Conservation (phyloP, 306 rosid species). For the Canavalia ensiformis region DNA sequence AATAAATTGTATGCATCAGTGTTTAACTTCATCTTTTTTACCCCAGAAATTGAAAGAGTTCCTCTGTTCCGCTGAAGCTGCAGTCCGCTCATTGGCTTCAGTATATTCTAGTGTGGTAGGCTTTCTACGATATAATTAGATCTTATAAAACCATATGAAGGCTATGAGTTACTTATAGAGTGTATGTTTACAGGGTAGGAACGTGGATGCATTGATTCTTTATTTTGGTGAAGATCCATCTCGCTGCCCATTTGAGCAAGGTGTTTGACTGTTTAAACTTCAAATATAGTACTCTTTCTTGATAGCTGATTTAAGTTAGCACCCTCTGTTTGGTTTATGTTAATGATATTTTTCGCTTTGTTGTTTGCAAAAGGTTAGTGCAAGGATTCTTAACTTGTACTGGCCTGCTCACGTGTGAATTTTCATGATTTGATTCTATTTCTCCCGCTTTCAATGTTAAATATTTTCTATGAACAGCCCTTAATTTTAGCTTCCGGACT, state of each 20-base stretch:
- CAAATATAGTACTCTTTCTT: conserved; percentile 32
- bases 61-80: conserved; percentile 86
- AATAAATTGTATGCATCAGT: background rate
- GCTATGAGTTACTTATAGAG: conserved; percentile 42
- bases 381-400: conserved; percentile 24
- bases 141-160: conserved; percentile 23
- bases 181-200: conserved; percentile 76
- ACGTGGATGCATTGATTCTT: conserved; percentile 82
- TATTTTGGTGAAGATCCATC: conserved; percentile 97
- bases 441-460: background rate
- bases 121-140: conserved; percentile 35
- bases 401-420: background rate
- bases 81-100: conserved; percentile 89
- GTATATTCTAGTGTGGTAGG: conserved; percentile 87
- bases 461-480: conserved; percentile 13
- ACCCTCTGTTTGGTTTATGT: conserved; percentile 16
- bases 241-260: conserved; percentile 93
- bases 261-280: conserved; percentile 53
- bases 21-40: conserved; percentile 21
- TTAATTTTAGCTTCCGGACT: background rate
- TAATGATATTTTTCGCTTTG: conserved; percentile 21
- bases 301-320: conserved; percentile 13
- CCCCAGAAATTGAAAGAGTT: conserved; percentile 77
- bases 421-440: conserved; percentile 18
- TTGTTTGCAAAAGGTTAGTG: conserved; percentile 18